Conservation (phyloP, 352 stramenopile species). For the Phytophthora citrophthora region DNA sequence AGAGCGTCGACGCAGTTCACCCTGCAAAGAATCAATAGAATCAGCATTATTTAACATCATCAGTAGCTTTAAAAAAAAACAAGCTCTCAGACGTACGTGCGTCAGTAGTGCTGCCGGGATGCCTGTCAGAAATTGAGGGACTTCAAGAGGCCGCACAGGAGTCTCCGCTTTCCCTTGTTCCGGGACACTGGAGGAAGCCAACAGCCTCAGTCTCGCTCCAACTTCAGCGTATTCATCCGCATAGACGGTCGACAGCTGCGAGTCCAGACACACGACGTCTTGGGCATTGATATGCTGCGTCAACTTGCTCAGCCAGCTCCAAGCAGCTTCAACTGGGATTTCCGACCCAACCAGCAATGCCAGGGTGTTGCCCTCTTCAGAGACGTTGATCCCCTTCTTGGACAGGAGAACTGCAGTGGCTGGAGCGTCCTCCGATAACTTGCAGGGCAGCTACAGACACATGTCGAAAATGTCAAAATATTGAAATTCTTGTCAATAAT, state of each 20-base stretch:
- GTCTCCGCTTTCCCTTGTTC: slow-evolving; percentile 35
- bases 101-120: slow-evolving; percentile 65
- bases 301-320: slow-evolving; percentile 58
- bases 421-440: slow-evolving; percentile 1
- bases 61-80: not conserved
- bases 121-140: slow-evolving; percentile 61
- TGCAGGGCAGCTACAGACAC: slow-evolving; percentile 32
- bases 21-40: slow-evolving; percentile 35
- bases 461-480: not conserved
- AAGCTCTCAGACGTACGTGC: slow-evolving; percentile 37
- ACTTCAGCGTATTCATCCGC: slow-evolving; percentile 40
- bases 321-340: slow-evolving; percentile 50
- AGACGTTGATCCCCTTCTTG: slow-evolving; percentile 38
- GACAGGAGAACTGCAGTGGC: slow-evolving; percentile 43
- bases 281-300: slow-evolving; percentile 44
- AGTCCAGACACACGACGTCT: slow-evolving; percentile 65
- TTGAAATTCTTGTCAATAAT: slow-evolving; percentile 5
- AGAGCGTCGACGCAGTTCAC: slow-evolving; percentile 54
- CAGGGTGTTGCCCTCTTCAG: slow-evolving; percentile 42
- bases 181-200: slow-evolving; percentile 46
- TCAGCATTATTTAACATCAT: not conserved
- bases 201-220: slow-evolving; percentile 50
- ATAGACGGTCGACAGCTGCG: slow-evolving; percentile 65
- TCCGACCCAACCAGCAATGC: slow-evolving; percentile 48
- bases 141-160: slow-evolving; percentile 53